These are phyloP conservation scores for Plasmodium adleri DNA, from an alignment of 169 alveolate species.

Conservation along the genomic window DNA sequence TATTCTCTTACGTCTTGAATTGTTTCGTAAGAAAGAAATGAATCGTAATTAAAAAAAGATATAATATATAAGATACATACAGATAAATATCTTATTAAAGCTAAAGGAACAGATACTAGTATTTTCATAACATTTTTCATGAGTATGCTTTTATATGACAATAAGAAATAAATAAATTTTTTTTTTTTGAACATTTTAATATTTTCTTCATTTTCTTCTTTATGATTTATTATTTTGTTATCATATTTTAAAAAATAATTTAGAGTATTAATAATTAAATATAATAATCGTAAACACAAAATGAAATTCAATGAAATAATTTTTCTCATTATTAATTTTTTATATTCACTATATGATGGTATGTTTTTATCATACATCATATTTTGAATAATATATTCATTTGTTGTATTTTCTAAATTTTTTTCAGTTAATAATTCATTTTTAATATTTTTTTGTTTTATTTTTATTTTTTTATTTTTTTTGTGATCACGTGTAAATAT, in stretches of 20 bases:
- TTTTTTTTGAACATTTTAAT: background rate
- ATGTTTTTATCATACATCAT: no score
- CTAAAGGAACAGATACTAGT: conserved; percentile 38
- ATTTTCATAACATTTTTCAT: conserved; percentile 44
- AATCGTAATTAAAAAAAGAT: conserved; percentile 36
- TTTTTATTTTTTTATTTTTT: background rate
- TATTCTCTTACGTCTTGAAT: conserved; percentile 39
- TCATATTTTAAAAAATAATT: conserved; percentile 24
- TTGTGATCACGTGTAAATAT: conserved; percentile 2
- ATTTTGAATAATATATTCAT: no score
- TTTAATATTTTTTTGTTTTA: background rate
- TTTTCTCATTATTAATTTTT: conserved; percentile 19
- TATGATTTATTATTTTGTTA: background rate
- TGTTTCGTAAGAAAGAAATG: conserved; percentile 26
- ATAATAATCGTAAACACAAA: conserved; percentile 39
- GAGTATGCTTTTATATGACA: conserved; percentile 36
- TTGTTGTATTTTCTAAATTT: background rate
- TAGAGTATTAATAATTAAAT: conserved; percentile 31
- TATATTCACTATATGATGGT: background rate
- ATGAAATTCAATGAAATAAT: conserved; percentile 20
- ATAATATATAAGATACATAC: conserved; percentile 36
- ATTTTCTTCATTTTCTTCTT: background rate
- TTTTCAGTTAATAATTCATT: background rate
- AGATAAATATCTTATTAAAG: conserved; percentile 36
- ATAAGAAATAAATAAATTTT: conserved; percentile 14